Evolutionary conservation across 768 basidiomycete genomes (phyloP).

Genomic region (Chlorophyllum brunneum): DNA sequence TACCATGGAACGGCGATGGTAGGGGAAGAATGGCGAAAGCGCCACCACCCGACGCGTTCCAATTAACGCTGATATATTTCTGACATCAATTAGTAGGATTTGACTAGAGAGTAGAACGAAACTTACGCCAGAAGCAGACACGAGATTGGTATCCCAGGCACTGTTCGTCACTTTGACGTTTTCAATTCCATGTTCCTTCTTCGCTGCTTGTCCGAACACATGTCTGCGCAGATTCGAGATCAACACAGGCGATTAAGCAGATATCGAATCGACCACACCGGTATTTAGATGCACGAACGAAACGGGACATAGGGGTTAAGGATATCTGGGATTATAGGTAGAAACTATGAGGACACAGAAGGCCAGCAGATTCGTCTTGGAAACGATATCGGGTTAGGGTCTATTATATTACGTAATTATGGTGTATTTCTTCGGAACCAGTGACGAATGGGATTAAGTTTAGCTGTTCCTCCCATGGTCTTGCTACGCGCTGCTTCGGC

Average conservation of each 20-base stretch:
- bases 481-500: constrained; percentile 4
- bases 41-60: constrained; percentile 89
- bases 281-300: constrained; percentile 85
- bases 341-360: constrained; percentile 6
- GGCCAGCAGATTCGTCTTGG: constrained; percentile 4
- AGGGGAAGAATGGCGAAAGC: constrained; percentile 94
- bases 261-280: constrained; percentile 41
- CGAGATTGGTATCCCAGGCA: constrained; percentile 95
- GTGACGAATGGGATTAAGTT: constrained; percentile 1
- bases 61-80: constrained; percentile 91
- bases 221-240: constrained; percentile 48
- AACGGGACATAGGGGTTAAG: constrained; percentile 67
- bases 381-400: constrained; percentile 2
- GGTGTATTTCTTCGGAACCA: constrained; percentile 5
- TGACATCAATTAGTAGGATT: constrained; percentile 21
- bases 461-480: constrained; percentile 7
- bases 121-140: constrained; percentile 78
- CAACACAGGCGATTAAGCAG: constrained; percentile 12
- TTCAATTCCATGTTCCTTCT: constrained; percentile 79
- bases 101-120: no score
- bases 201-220: constrained; percentile 85
- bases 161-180: constrained; percentile 84
- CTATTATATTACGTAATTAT: constrained; percentile 9
- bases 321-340: not conserved
- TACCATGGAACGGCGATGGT: constrained; percentile 61